These are phyloP conservation scores for Microdochium bolleyi DNA, from an alignment of 2,329 filamentous ascomycete genomes.

Conservation along the genomic window DNA sequence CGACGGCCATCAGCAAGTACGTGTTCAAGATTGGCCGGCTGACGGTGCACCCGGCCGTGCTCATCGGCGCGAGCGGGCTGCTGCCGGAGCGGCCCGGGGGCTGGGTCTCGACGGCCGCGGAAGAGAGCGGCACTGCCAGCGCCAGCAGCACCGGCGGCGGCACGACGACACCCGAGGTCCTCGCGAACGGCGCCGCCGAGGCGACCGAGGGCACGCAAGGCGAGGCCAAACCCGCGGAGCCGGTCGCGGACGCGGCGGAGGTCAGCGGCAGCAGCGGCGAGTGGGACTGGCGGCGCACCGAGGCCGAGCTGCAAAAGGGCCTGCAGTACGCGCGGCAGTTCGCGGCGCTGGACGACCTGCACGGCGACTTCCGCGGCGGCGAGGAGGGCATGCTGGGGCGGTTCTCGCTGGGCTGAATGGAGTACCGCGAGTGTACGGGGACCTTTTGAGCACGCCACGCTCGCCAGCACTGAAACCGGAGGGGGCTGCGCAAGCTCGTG, in stretches of 20 bases:
- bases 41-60: slow-evolving; percentile 74
- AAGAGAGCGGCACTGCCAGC: slow-evolving; percentile 20
- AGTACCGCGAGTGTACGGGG: neutral
- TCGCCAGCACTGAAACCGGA: too few relatives aligned
- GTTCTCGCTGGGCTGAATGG: slow-evolving; percentile 32
- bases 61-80: slow-evolving; percentile 64
- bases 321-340: slow-evolving; percentile 48
- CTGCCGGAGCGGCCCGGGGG: slow-evolving; percentile 67
- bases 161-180: neutral
- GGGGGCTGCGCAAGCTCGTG: too few relatives aligned
- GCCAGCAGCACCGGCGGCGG: slow-evolving; percentile 1
- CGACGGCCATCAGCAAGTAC: slow-evolving; percentile 70
- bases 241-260: slow-evolving; percentile 23
- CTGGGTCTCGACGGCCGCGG: slow-evolving; percentile 33
- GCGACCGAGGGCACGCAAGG: neutral
- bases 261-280: slow-evolving; percentile 25
- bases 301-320: slow-evolving; percentile 46
- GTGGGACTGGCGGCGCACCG: slow-evolving; percentile 53
- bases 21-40: slow-evolving; percentile 75
- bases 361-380: slow-evolving; percentile 44
- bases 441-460: too few relatives aligned
- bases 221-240: slow-evolving; percentile 4
- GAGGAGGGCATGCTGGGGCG: slow-evolving; percentile 40
- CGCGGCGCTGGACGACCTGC: slow-evolving; percentile 45
- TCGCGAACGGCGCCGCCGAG: neutral